Conservation (phyloP, 2,329 filamentous ascomycete species). For the Xylariales sp. region DNA sequence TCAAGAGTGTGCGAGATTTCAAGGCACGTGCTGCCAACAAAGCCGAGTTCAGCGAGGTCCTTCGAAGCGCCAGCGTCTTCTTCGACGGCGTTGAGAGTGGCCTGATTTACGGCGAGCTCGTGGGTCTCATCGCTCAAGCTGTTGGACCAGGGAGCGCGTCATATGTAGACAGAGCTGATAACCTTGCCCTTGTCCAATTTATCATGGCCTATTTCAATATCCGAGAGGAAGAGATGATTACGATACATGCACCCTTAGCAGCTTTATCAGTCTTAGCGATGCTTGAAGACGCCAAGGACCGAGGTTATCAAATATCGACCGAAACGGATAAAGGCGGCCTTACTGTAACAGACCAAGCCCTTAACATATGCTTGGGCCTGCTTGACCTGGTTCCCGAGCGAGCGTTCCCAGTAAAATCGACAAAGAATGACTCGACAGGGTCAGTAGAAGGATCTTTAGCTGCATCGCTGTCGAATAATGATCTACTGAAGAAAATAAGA, state of each 20-base stretch:
- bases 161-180: constrained; percentile 49
- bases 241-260: constrained; percentile 75
- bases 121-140: constrained; percentile 61
- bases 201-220: constrained; percentile 87
- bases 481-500: constrained; percentile 57
- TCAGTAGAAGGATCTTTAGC: constrained; percentile 21
- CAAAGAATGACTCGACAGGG: constrained; percentile 14
- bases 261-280: constrained; percentile 60
- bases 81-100: constrained; percentile 96
- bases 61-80: constrained; percentile 90
- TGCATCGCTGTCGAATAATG: constrained; percentile 34
- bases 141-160: constrained; percentile 42
- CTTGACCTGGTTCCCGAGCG: constrained; percentile 62
- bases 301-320: constrained; percentile 15
- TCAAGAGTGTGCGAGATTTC: constrained; percentile 75
- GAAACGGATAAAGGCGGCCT: constrained; percentile 15
- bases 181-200: constrained; percentile 73
- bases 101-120: constrained; percentile 82
- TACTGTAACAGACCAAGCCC: constrained; percentile 6
- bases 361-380: constrained; percentile 46
- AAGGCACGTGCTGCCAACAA: constrained; percentile 61
- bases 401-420: constrained; percentile 43
- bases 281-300: constrained; percentile 49
- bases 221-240: constrained; percentile 91
- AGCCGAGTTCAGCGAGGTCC: constrained; percentile 75